Evolutionary conservation across 352 stramenopile species (phyloP).

Genomic region (Pythium plurisporium): DNA sequence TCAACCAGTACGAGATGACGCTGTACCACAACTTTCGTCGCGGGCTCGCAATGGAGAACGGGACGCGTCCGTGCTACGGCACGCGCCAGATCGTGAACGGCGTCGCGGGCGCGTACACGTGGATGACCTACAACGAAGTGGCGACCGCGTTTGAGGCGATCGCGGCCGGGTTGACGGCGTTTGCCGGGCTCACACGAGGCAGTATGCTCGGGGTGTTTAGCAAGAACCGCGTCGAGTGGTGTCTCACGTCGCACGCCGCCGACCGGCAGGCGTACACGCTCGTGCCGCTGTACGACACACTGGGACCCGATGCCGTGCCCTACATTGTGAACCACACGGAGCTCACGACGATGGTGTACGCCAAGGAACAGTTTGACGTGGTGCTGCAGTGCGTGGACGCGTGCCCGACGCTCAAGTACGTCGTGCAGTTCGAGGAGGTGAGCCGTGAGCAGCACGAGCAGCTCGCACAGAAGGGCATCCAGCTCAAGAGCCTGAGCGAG

Average conservation of each 20-base stretch:
- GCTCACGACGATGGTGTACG: conserved; percentile 66
- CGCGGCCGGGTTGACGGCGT: no score
- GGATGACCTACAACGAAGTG: no score
- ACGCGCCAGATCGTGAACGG: no score
- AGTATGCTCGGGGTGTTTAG: conserved; percentile 67
- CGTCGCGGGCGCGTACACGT: no score
- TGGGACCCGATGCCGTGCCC: conserved; percentile 57
- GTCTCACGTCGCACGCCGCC: conserved; percentile 48
- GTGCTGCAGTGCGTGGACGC: conserved; percentile 42
- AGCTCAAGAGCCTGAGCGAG: conserved; percentile 41
- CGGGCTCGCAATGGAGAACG: no score
- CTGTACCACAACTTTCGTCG: no score
- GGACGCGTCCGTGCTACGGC: no score
- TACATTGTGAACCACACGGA: conserved; percentile 78
- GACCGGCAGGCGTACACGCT: conserved; percentile 67
- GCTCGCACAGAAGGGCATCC: conserved; percentile 29
- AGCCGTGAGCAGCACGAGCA: conserved; percentile 27
- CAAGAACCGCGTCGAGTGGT: conserved; percentile 73
- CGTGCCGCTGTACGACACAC: conserved; percentile 80
- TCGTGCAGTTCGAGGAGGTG: conserved; percentile 54
- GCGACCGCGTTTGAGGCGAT: no score
- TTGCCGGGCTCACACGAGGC: no score
- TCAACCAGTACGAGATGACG: no score
- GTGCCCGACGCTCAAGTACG: conserved; percentile 43
- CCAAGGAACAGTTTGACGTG: conserved; percentile 45